These are phyloP conservation scores for Gnomoniopsis smithogilvyi DNA, from an alignment of 2,329 filamentous ascomycete species.

Conservation along the genomic window DNA sequence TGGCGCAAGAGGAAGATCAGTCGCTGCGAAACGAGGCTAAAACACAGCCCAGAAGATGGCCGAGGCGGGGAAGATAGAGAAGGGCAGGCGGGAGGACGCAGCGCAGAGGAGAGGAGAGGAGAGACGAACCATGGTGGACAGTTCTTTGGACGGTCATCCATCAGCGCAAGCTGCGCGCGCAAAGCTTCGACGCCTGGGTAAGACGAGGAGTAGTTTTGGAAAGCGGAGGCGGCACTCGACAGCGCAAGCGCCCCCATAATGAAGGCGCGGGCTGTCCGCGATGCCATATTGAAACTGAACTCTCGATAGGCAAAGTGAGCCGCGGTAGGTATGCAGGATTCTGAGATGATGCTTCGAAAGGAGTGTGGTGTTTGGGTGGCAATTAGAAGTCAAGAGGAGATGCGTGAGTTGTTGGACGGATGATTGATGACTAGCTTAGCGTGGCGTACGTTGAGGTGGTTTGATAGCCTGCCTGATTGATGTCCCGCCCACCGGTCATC, in stretches of 20 bases:
- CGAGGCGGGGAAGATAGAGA: neutral
- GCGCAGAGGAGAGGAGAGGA: slow-evolving; percentile 18
- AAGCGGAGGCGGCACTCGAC: slow-evolving; percentile 36
- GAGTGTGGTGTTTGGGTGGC: neutral
- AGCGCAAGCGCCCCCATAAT: slow-evolving; percentile 38
- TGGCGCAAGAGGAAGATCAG: slow-evolving; percentile 33
- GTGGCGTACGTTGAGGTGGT: neutral
- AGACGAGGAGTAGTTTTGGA: slow-evolving; percentile 53
- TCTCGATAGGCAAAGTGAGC: neutral
- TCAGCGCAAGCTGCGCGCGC: slow-evolving; percentile 64
- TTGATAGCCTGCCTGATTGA: slow-evolving; percentile 6
- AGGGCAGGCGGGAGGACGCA: neutral
- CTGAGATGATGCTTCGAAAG: neutral
- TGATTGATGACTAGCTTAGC: neutral
- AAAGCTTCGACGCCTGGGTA: slow-evolving; percentile 46
- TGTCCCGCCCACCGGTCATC: neutral
- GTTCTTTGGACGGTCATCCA: slow-evolving; percentile 70
- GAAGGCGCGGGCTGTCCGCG: slow-evolving; percentile 33
- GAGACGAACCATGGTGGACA: slow-evolving; percentile 71
- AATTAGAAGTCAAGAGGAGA: neutral
- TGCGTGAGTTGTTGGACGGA: neutral
- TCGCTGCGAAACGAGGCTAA: slow-evolving; percentile 7
- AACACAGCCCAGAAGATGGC: neutral
- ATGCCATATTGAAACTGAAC: slow-evolving; percentile 35
- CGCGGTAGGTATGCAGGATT: neutral